phyloP scores from a whole-genome alignment of 1,284 basidiomycete genomes.

The Tausonia pullulans region DNA sequence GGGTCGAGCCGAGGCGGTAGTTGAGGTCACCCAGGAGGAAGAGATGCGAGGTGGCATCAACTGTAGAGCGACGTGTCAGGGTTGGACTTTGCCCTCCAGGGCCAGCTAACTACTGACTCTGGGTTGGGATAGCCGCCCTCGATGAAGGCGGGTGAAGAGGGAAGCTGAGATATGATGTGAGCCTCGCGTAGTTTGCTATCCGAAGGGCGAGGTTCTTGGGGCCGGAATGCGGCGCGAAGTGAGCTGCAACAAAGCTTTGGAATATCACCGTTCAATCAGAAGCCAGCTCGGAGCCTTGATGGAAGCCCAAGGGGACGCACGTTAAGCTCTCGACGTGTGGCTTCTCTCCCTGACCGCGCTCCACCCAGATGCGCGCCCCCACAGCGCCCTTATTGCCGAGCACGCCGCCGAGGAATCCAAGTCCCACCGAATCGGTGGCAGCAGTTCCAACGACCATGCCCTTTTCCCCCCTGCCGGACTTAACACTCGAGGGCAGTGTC shows the following conservation, averaged over 20 bases:
- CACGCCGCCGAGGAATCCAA: conserved; percentile 34
- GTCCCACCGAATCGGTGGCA: not conserved
- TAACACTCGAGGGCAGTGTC: conserved; percentile 18
- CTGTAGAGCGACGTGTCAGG: too few species aligned
- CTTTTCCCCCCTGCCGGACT: conserved; percentile 18
- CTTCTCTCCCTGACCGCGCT: conserved; percentile 37
- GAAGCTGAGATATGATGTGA: conserved; percentile 74
- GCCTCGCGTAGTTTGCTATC: conserved; percentile 64
- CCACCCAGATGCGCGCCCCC: conserved; percentile 69
- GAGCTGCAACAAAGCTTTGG: conserved; percentile 77
- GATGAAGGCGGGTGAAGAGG: conserved; percentile 40
- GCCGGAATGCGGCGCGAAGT: conserved; percentile 68
- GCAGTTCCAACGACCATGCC: conserved; percentile 23
- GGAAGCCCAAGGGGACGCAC: conserved; percentile 41
- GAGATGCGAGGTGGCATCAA: conserved; percentile 69
- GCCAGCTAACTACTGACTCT: conserved; percentile 26
- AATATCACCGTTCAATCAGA: conserved; percentile 4
- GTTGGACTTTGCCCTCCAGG: too few species aligned
- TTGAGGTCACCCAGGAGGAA: conserved; percentile 85
- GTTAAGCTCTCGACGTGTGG: conserved; percentile 59
- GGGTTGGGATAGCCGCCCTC: conserved; percentile 37
- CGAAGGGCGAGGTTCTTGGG: conserved; percentile 51
- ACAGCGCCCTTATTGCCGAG: conserved; percentile 97
- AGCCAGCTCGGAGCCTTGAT: not conserved
- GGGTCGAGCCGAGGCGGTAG: conserved; percentile 59